Conservation (phyloP, 495 filamentous ascomycete genomes). For the Xylaria longipes region DNA sequence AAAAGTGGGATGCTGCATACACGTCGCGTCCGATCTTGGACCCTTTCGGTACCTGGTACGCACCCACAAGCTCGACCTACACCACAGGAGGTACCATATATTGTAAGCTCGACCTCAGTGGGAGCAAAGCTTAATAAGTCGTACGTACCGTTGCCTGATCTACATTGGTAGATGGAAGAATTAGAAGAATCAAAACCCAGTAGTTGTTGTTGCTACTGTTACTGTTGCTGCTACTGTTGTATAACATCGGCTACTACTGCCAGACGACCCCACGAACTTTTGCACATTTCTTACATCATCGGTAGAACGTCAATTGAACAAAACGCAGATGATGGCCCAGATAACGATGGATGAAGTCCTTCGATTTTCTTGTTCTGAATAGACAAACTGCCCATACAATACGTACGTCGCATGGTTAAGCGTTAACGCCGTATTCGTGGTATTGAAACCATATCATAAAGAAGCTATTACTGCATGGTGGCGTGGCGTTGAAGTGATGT, state of each 20-base stretch:
- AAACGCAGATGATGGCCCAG: neutral
- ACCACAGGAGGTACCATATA: neutral
- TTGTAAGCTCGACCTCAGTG: neutral
- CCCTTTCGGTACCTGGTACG: constrained; percentile 18
- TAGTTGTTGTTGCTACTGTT: neutral
- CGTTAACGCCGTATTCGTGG: neutral
- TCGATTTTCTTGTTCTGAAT: neutral
- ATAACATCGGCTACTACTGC: neutral
- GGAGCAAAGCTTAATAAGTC: constrained; percentile 1
- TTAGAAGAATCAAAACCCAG: neutral
- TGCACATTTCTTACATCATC: neutral
- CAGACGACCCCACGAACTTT: neutral
- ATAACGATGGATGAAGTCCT: neutral
- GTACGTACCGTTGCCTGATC: neutral
- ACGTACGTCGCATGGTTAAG: neutral
- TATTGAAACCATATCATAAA: neutral
- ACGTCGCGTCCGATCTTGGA: constrained; percentile 20
- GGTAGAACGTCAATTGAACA: neutral
- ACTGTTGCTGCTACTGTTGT: neutral
- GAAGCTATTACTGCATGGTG: constrained; percentile 15
- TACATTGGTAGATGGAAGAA: neutral
- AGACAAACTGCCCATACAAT: neutral
- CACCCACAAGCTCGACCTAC: neutral
- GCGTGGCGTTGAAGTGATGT: neutral
- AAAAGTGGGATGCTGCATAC: constrained; percentile 22